phyloP scores from a whole-genome alignment of 768 basidiomycete genomes.

The Termitomyces sp. region DNA sequence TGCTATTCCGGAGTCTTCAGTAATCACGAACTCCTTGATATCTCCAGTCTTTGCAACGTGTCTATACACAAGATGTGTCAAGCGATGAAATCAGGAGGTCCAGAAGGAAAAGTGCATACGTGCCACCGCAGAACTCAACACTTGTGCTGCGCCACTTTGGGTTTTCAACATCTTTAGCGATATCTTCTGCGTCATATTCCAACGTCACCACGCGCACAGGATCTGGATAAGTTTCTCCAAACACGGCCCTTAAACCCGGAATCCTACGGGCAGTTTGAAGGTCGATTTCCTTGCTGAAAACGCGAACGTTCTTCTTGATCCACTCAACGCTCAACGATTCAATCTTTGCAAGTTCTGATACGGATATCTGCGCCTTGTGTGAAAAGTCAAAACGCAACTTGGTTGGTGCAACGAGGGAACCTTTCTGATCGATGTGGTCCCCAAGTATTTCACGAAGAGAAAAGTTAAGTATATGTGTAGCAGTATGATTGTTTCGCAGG shows the following conservation, averaged over 20 bases:
- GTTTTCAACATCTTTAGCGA: conserved; percentile 79
- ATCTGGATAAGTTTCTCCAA: conserved; percentile 97
- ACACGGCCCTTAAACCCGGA: conserved; percentile 92
- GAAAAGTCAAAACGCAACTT: conserved; percentile 99
- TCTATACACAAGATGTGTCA: conserved; percentile 28
- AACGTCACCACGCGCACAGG: conserved; percentile 94
- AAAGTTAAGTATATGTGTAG: conserved; percentile 96
- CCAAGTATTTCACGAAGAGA: conserved; percentile 89
- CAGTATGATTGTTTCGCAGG: conserved; percentile 96
- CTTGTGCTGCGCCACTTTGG: conserved; percentile 89
- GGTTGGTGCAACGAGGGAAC: conserved; percentile 91
- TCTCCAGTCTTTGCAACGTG: conserved; percentile 96
- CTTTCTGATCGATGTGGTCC: conserved; percentile 97
- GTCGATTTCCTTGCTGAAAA: conserved; percentile 82
- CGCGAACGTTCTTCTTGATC: conserved; percentile 86
- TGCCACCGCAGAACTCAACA: conserved; percentile 98
- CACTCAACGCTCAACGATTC: conserved; percentile 82
- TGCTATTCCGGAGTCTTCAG: conserved; percentile 95
- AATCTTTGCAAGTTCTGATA: conserved; percentile 74
- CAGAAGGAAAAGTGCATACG: conserved; percentile 48
- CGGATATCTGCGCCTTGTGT: conserved; percentile 84
- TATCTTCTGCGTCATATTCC: conserved; percentile 84
- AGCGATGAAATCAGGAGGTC: background rate
- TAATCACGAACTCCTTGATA: conserved; percentile 94
- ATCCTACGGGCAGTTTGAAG: conserved; percentile 78